Base-by-base conservation (phyloP, 169 alveolate genomes). In the Cryptosporidium xiaoi region DNA sequence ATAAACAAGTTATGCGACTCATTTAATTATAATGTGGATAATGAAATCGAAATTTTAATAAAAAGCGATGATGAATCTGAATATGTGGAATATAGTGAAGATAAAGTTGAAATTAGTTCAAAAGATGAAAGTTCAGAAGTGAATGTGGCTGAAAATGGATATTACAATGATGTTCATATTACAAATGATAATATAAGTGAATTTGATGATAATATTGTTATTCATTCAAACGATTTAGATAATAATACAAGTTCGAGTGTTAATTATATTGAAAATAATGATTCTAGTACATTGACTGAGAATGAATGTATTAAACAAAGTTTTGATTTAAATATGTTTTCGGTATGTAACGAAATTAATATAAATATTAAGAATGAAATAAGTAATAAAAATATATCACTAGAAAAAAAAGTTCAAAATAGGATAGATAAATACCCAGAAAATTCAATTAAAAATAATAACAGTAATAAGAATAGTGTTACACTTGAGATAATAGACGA, bases 311-410 rank as follows among this genome's bases (percentile, higher is more conserved):
- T 0, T 13, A 53, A 53, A n/a, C 12, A 6, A 5, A 53, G 1
- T n/a, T n/a, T 20, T 5, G 64, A 53, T n/a, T 53, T 48, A 33
- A 56, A 68, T 4, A 6, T 18, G 29, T 34, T 69, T 16, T 34
- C 83, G 12, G 55, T 69, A 51, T 69, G 83, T 20, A 33, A 44
- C 24, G 67, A 31, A n/a, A 20, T 51, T 16, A 69, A 53, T 69
- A 66, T 69, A 64, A 69, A 55, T 55, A 69, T 69, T 53, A 29
- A 3, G 20, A 34, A 65, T 1, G 4, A 1, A 34, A 48, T 15
- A 27, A 50, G 40, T 15, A 62, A 62, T 5, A 33, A 15, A 16
- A 5, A 62, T 31, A 16, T 8, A 18, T 6, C 6, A 31, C 15
- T 33, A 27, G 31, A 5, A 62, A 27, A 18, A 13, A 33, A 18